A percentile compares a stretch with the other conserved stretches of the same genome.
phyloP scores from a whole-genome alignment of 2,329 filamentous ascomycete species.

The Helotiales sp. region DNA sequence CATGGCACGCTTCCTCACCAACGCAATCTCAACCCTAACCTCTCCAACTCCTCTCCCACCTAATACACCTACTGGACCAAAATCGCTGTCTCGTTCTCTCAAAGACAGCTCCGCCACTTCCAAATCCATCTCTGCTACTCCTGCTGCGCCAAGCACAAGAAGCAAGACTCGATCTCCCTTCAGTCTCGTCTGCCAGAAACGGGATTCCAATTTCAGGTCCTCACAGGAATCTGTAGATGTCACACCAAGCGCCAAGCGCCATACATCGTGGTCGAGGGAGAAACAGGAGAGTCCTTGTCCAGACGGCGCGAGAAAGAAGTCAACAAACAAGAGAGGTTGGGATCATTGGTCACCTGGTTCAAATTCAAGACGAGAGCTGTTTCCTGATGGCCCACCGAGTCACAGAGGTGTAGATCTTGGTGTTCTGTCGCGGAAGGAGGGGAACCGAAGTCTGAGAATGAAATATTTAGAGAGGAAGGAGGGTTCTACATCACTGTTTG shows the following conservation, averaged over 20 bases:
- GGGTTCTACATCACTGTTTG: too few species aligned
- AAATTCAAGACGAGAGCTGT: not conserved
- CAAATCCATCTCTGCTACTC: not conserved
- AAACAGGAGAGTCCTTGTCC: not conserved
- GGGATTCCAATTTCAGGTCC: not conserved
- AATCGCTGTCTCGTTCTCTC: not conserved
- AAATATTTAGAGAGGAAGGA: not conserved
- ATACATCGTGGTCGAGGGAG: not conserved
- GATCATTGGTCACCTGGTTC: not conserved
- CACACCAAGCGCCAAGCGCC: not conserved
- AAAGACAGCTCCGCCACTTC: not conserved
- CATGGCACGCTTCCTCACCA: not conserved
- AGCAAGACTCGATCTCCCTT: not conserved
- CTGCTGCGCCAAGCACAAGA: not conserved
- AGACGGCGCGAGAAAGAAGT: not conserved
- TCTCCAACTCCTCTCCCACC: not conserved
- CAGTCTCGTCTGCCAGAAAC: not conserved
- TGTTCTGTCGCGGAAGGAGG: not conserved
- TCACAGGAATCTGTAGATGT: not conserved
- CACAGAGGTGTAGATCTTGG: not conserved
- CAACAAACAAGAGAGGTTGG: not conserved
- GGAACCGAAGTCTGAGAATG: not conserved
- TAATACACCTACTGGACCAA: not conserved
- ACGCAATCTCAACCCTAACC: not conserved
- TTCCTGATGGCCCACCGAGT: not conserved